Evolutionary conservation across 139 green algal species (phyloP).

Genomic region (Zygnema circumcarinatum): DNA sequence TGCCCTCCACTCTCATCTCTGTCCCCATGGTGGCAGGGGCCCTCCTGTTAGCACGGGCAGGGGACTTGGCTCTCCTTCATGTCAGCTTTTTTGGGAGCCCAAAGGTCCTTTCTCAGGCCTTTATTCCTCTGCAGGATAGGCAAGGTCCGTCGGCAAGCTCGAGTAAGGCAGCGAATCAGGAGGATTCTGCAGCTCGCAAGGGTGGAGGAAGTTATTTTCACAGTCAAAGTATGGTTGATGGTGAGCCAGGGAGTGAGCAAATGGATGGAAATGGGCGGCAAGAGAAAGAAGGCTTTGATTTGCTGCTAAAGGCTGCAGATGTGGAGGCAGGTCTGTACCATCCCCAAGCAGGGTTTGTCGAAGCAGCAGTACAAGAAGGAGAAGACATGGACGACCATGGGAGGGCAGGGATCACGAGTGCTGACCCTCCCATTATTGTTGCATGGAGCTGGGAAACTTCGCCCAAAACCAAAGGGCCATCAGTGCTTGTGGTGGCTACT

Average conservation of each 20-base stretch:
- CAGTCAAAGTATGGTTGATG: too few relatives aligned
- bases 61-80: background rate
- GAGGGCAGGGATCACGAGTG: background rate
- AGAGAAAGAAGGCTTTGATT: background rate
- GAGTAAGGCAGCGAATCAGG: too few relatives aligned
- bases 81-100: background rate
- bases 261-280: background rate
- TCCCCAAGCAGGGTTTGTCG: background rate
- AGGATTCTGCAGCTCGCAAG: too few relatives aligned
- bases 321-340: background rate
- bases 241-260: background rate
- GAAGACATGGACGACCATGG: background rate
- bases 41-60: background rate
- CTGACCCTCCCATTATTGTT: background rate
- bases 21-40: background rate
- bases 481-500: background rate
- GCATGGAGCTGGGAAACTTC: slow-evolving; percentile 38
- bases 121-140: background rate
- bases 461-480: background rate
- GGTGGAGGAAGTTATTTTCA: background rate
- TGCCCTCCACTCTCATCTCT: background rate
- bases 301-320: background rate
- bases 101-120: background rate
- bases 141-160: background rate
- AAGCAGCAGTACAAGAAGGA: background rate